Evolutionary conservation across 768 basidiomycete genomes (phyloP), one percentile per base, ranked within the genome.

Genomic region (Lanmaoa pseudosensibilis): DNA sequence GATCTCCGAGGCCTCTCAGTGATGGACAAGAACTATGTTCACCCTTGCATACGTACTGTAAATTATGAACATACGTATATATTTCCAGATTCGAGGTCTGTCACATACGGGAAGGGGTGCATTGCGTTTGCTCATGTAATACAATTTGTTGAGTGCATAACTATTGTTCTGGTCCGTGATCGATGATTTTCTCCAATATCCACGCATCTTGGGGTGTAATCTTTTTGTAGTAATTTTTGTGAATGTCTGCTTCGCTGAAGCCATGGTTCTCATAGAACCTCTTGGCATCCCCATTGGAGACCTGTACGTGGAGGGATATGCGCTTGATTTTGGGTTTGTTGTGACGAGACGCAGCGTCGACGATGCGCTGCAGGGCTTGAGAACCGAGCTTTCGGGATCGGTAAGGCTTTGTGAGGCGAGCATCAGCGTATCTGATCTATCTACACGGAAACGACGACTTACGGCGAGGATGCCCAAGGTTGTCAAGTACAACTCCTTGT

Each of bases 381-480:
- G 89, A 87, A 43, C 92, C 93, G 53, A 94, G 71, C 41, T 81
- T 81, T 65, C 88, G 80, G 34, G 86, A 89, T 51, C 93, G 87
- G 74, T 96, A 96, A 21, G 94, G 92, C 92, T 94, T 53, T 51
- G 46, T 33, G 63, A 38, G 30, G 45, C 33, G 40, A 58, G 54
- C 56, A 52, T 67, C 58, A 60, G 50, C 52, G 33, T 52, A 55
- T 54, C 48, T 34, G 50, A 61, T 43, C 55, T 49, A 44, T 62
- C 33, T 49, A 46, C 51, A 50, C 58, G 19, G 46, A 45, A 46
- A 50, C 46, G 47, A 52, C 54, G 56, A 75, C 84, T 74, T 76
- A 94, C 92, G 54, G 91, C 92, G 53, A 95, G 84, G 59, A 95
- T 75, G 43, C 92, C 94, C 86, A 95, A 87, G 48, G 94, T 95